phyloP scores from a whole-genome alignment of 495 filamentous ascomycete genomes.

The Aspergillus avenaceus region DNA sequence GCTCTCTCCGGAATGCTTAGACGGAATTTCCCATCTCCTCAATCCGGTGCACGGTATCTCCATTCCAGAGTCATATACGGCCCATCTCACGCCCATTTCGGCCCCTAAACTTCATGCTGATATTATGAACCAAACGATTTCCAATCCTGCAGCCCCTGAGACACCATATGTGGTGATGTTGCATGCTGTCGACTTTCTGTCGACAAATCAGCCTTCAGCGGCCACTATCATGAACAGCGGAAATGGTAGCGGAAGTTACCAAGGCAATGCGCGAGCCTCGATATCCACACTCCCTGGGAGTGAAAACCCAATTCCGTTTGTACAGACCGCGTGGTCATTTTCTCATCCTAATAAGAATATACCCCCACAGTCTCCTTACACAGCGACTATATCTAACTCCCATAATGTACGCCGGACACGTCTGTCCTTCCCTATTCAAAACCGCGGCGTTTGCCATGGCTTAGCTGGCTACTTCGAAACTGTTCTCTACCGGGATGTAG shows the following conservation, averaged over 20 bases:
- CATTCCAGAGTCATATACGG: conserved; percentile 88
- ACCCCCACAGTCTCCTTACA: conserved; percentile 26
- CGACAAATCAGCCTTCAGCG: conserved; percentile 30
- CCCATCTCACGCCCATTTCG: conserved; percentile 86
- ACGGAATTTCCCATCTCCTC: conserved; percentile 83
- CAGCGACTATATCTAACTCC: conserved; percentile 59
- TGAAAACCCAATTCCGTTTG: conserved; percentile 29
- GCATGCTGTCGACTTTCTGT: conserved; percentile 80
- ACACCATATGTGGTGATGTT: conserved; percentile 93
- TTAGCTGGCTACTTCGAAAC: conserved; percentile 95
- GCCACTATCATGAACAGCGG: conserved; percentile 9
- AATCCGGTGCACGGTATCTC: conserved; percentile 78
- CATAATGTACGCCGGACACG: conserved; percentile 80
- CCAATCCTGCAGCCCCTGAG: conserved; percentile 67
- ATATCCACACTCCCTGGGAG: conserved; percentile 25
- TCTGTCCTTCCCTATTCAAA: conserved; percentile 65
- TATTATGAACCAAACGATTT: conserved; percentile 54
- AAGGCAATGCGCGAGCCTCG: conserved; percentile 23
- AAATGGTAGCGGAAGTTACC: conserved; percentile 6
- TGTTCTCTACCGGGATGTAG: conserved; percentile 76
- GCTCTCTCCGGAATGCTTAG: conserved; percentile 83
- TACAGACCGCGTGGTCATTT: conserved; percentile 48
- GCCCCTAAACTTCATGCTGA: conserved; percentile 83
- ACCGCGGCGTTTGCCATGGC: conserved; percentile 83
- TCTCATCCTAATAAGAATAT: conserved; percentile 43